These are phyloP conservation scores for Kalmusia sp. DNA, from an alignment of 2,329 filamentous ascomycete species.

Conservation along the genomic window DNA sequence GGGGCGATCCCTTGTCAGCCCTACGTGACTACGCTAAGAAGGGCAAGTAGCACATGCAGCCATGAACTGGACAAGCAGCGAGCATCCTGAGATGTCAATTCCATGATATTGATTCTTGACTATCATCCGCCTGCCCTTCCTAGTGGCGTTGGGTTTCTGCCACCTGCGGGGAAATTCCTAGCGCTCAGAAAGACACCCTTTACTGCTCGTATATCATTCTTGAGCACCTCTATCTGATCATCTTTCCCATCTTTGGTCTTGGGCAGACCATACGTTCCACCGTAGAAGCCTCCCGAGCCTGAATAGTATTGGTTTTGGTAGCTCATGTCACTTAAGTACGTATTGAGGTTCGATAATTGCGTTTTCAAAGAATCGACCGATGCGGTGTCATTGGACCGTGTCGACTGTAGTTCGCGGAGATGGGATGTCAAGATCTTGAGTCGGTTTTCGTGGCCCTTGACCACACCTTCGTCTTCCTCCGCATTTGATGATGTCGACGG, in stretches of 20 bases:
- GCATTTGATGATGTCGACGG: conserved; percentile 32
- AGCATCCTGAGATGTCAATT: no score
- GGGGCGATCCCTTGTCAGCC: conserved; percentile 4
- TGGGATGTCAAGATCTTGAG: conserved; percentile 60
- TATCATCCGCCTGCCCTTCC: conserved; percentile 26
- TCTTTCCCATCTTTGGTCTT: conserved; percentile 62
- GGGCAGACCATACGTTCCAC: conserved; percentile 31
- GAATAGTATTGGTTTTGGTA: conserved; percentile 52
- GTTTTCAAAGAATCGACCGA: conserved; percentile 58
- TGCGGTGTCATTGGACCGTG: conserved; percentile 57
- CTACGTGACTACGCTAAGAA: neutral
- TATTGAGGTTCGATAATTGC: conserved; percentile 61
- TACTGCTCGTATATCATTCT: conserved; percentile 77
- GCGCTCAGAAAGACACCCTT: conserved; percentile 81
- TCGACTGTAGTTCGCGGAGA: conserved; percentile 59
- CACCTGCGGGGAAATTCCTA: conserved; percentile 67
- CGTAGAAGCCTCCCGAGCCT: conserved; percentile 46
- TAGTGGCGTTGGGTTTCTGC: conserved; percentile 28
- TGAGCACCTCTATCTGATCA: conserved; percentile 76
- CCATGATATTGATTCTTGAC: neutral
- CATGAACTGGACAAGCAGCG: no score
- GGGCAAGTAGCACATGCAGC: no score
- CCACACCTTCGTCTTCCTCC: conserved; percentile 34
- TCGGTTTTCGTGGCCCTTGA: conserved; percentile 51
- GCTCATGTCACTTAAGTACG: conserved; percentile 64